Percentiles rank a stretch among this genome's conserved stretches.
These are phyloP conservation scores for Phytophthora ohioensis DNA, from an alignment of 352 stramenopile genomes.

Conservation along the genomic window DNA sequence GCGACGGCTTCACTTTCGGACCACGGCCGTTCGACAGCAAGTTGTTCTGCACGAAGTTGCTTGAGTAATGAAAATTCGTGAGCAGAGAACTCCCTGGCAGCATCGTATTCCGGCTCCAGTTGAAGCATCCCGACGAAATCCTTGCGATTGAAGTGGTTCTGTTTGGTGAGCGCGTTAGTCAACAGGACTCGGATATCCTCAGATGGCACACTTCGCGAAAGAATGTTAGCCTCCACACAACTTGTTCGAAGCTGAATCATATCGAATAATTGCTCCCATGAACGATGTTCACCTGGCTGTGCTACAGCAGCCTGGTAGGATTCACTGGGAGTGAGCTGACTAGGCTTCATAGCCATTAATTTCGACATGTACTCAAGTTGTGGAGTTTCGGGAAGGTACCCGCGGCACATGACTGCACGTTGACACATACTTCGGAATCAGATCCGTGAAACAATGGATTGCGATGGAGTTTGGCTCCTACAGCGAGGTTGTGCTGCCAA, in stretches of 20 bases:
- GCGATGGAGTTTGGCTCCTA: constrained; percentile 2
- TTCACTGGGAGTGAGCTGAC: background rate
- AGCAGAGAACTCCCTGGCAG: background rate
- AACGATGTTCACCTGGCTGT: background rate
- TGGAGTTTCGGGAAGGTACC: background rate
- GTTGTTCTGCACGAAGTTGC: constrained; percentile 11
- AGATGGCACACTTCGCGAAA: background rate
- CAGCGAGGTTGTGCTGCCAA: constrained; percentile 2
- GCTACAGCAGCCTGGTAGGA: background rate
- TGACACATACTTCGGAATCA: background rate
- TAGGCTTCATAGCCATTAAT: background rate
- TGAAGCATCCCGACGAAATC: constrained; percentile 1
- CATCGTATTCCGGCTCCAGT: constrained; percentile 15
- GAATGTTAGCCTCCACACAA: background rate
- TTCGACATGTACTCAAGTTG: constrained; percentile 6
- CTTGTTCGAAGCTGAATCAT: constrained; percentile 8
- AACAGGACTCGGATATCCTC: constrained; percentile 13
- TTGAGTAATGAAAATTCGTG: constrained; percentile 17
- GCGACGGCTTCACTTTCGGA: background rate
- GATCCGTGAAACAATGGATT: constrained; percentile 4
- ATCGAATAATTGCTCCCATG: background rate
- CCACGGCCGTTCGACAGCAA: background rate
- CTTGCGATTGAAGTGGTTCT: background rate
- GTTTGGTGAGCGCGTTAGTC: background rate
- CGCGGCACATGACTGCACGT: background rate